A percentile compares a stretch with the other conserved stretches of the same genome.
Evolutionary conservation across 805 yeast species (phyloP).

Genomic region (Wickerhamiella kazuoi): DNA sequence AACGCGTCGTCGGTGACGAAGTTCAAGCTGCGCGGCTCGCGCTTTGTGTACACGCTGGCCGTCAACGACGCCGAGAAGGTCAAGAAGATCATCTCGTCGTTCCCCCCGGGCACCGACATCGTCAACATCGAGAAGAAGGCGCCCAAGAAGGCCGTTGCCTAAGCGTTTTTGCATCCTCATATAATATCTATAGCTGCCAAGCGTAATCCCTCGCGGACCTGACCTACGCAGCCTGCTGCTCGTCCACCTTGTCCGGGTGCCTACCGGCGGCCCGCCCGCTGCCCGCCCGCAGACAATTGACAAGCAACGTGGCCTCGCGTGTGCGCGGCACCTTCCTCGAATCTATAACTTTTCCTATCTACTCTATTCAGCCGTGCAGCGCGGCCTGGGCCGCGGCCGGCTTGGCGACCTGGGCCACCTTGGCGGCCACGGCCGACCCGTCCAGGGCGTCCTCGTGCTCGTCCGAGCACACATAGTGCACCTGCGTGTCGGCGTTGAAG

Average conservation of each 20-base stretch:
- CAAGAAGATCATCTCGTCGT: constrained; percentile 89
- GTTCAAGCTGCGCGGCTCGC: constrained; percentile 97
- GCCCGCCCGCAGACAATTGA: too few species aligned
- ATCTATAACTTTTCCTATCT: too few species aligned
- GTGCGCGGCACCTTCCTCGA: too few species aligned
- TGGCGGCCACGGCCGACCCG: too few species aligned
- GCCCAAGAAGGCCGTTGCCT: constrained; percentile 4
- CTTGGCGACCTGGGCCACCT: too few species aligned
- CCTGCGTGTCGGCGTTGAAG: constrained; percentile 43
- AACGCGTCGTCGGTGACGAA: constrained; percentile 87
- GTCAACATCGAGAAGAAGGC: constrained; percentile 10
- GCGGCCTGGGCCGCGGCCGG: too few species aligned
- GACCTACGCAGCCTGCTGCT: too few species aligned
- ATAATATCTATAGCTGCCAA: background rate
- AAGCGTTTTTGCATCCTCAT: background rate
- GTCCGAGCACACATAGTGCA: constrained; percentile 43
- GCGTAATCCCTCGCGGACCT: too few species aligned
- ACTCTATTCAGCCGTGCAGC: too few species aligned
- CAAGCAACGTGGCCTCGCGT: too few species aligned
- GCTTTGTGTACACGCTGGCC: constrained; percentile 83
- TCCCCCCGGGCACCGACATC: constrained; percentile 51
- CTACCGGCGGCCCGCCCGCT: too few species aligned
- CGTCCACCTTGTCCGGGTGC: too few species aligned
- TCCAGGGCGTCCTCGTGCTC: constrained; percentile 9
- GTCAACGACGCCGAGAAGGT: constrained; percentile 95